Base-by-base conservation (phyloP, 2,329 filamentous ascomycete genomes). In the Neopestalotiopsis sp. region DNA sequence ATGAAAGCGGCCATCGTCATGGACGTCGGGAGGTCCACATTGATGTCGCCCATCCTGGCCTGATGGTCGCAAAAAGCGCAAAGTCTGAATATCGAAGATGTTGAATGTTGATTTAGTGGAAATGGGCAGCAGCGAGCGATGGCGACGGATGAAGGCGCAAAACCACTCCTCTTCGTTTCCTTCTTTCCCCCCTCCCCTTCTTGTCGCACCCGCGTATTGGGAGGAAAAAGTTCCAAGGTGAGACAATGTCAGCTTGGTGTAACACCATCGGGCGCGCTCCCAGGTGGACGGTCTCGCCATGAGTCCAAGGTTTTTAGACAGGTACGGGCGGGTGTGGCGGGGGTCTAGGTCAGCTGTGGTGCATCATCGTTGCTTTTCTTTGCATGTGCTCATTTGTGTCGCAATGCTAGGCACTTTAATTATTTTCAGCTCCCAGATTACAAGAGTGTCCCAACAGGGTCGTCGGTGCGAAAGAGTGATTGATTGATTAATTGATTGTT, bases 1-100 rank as follows among this genome's bases (percentile, higher is more conserved):
- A 34, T 40, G 32, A 62, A 62, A 4, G 59, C 59, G 32, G 59
- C 59, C 32, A 62, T 62, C 28, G 59, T 62, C 59, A 62, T 62
- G 30, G 59, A 62, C 59, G 34, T 62, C 13, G 30, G 59, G 4
- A 62, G 30, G n/a, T 62, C 32, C 10, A n/a, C 28, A 17, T 24
- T 62, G 32, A 62, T 34, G 59, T 38, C 59, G 59, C 14, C 32
- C 59, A 62, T 62, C 30, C 34, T 59, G 10, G 24, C 13, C 24
- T 59, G 57, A 14, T 59, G 20, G 57, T 59, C 57, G 30, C 30
- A 13, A 53, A 20, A 53, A 53, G n/a, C 17, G 6, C 2, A n/a
- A 53, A 17, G 14, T 53, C 20, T 53, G 9, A 17, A 20, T 53
- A 17, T 53, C 7, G 14, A 24, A 7, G n/a, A 53, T n/a, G 9